Base-by-base conservation (phyloP, 2,329 filamentous ascomycete genomes). In the Scolecobasidium constrictum region DNA sequence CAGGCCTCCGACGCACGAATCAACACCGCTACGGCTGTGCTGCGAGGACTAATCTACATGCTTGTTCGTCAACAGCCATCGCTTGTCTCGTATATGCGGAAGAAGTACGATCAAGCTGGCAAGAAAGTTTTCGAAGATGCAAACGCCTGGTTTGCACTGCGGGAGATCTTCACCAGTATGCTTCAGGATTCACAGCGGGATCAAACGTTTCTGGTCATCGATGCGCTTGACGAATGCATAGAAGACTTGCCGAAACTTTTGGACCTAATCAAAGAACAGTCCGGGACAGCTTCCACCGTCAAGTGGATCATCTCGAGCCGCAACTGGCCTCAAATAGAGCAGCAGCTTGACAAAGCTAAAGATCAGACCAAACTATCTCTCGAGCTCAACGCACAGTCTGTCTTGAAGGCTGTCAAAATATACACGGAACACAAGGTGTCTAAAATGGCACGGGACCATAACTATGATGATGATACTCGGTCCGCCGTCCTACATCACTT, bases 201-300 rank as follows among this genome's bases (percentile, higher is more conserved):
- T 1, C 46, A 11, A 0, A 54, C 52, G 0, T 57, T 56, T 45
- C 39, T 73, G 4, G 45, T 71, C 11, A 51, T 73, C 35, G 67
- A 72, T 50, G 68, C 65, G 1, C 61, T 73, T 1, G 67, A 73
- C 44, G 67, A 72, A 49, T 70, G 65, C 47, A 45, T 37, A 15
- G 34, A 23, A 5, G 57, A 50, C 22, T 46, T 51, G 15, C 4
- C 36, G 1, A 35, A 55, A 33, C 39, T 42, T n/a, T 18, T 45
- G 15, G 19, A 41, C 38, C 21, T 44, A 28, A 44, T 44, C 38
- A 35, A 4, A 5, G 6, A 44, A 22, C 16, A 18, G 18, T 44
- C 42, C 16, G 9, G 37, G 5, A 23, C 22, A 28, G 17, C 37
- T 21, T 18, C 22, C 42, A 39, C 16, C 21, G n/a, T 44, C 20